Evolutionary conservation across 2,329 filamentous ascomycete genomes (phyloP), one percentile per base, ranked within the genome.

Genomic region (Xylariaceae sp.): DNA sequence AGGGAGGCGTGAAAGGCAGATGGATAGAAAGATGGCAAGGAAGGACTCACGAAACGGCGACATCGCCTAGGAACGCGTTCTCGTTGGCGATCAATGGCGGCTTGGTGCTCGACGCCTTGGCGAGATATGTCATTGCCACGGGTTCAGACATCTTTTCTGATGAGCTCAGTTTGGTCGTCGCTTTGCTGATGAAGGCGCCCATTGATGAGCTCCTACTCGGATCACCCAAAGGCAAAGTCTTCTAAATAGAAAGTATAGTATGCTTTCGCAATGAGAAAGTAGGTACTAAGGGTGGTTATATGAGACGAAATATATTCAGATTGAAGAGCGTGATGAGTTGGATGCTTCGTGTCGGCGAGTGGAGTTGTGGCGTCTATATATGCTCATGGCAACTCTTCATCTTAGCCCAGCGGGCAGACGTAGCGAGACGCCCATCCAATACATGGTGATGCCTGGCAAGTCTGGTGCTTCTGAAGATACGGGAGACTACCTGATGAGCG

Each of bases 41-140:
- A 19, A 11, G 22, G 30, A 41, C 61, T 35, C 62, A 77, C 72
- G 69, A 75, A 3, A 73, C 73, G 51, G 69, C 67, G 19, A 85
- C 65, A 53, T 86, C 82, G 32, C 80, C 81, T 3, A 86, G 71
- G 58, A 71, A 86, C 22, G 80, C 81, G 55, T 86, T 86, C 47
- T 83, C 77, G 52, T 82, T 81, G 28, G 79, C 78, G 46, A 86
- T 79, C 36, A 83, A 71, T 4, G 80, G 81, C 3, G 79, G 79
- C 54, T 83, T 78, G 64, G 76, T 83, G 19, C 67, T 71, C 58
- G 83, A 78, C 1, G 78, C 79, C 55, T 79, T 70, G 38, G 71
- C 55, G 59, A 72, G 76, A 64, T 83, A 72, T 19, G 42, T 37
- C 44, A 55, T 45, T 1, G 51, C 22, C 32, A 53, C 45, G 3